These are phyloP conservation scores for Digitaria exilis DNA, from an alignment of 202 grass and related monocot genomes.

Conservation along the genomic window DNA sequence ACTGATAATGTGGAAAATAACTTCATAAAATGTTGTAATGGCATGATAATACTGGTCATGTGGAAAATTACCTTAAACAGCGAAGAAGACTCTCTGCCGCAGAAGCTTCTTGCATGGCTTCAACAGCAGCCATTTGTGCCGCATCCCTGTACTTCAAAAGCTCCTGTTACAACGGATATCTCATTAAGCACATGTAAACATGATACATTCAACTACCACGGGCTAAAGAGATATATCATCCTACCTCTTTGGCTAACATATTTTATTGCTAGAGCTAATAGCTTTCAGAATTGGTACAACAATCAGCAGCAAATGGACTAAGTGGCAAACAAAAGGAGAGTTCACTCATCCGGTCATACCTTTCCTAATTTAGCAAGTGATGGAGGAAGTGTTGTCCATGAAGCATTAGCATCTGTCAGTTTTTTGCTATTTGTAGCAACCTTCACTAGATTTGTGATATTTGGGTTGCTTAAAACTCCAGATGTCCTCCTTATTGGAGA, in stretches of 20 bases:
- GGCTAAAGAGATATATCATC: not conserved
- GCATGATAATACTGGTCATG: constrained; percentile 7
- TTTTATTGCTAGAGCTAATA: not conserved
- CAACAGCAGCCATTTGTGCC: constrained; percentile 84
- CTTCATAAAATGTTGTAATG: constrained; percentile 5
- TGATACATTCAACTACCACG: constrained; percentile 1
- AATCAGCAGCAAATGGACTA: not conserved
- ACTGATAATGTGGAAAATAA: constrained; percentile 14
- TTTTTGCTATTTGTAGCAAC: constrained; percentile 64
- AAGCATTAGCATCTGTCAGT: constrained; percentile 64
- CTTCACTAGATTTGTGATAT: constrained; percentile 77
- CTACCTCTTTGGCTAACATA: constrained; percentile 7
- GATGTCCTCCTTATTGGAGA: constrained; percentile 63
- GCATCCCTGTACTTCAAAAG: constrained; percentile 89
- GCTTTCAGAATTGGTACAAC: not conserved
- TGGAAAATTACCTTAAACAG: constrained; percentile 76
- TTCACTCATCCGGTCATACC: constrained; percentile 60
- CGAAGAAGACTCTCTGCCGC: constrained; percentile 86
- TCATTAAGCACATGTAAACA: constrained; percentile 29
- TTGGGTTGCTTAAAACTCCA: constrained; percentile 53
- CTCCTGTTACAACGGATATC: constrained; percentile 51
- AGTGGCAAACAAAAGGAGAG: not conserved
- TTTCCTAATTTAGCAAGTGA: constrained; percentile 87
- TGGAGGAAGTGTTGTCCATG: constrained; percentile 70
- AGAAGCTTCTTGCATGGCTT: constrained; percentile 93